Evolutionary conservation across 2,329 filamentous ascomycete species (phyloP).

Genomic region (Eutypa lata): DNA sequence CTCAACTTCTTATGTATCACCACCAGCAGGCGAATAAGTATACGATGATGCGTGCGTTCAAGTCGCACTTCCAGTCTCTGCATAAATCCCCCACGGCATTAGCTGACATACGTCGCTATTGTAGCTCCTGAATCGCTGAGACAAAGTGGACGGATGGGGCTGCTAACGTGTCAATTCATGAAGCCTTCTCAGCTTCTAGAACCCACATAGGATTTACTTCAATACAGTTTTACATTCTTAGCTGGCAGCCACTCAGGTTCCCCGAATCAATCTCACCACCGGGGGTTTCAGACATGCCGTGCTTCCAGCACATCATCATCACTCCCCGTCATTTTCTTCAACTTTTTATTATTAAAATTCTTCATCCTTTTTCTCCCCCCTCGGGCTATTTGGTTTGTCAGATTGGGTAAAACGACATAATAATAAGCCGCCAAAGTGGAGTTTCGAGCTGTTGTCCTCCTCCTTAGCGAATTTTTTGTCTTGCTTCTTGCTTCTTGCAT

Average conservation of each 20-base stretch:
- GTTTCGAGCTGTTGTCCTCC: too few relatives aligned
- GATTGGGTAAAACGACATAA: too few relatives aligned
- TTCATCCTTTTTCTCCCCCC: too few relatives aligned
- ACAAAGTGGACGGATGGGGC: neutral
- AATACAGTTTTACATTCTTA: neutral
- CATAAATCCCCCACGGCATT: neutral
- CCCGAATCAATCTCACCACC: neutral
- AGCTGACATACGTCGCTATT: neutral
- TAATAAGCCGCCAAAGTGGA: too few relatives aligned
- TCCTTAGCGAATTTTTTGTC: too few relatives aligned
- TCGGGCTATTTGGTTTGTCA: too few relatives aligned
- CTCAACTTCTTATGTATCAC: neutral
- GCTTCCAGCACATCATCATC: neutral
- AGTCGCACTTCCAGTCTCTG: neutral
- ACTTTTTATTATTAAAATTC: too few relatives aligned
- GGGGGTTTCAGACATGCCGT: neutral
- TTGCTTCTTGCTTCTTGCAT: too few relatives aligned
- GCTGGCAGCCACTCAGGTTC: neutral
- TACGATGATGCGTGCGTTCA: neutral
- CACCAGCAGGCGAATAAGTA: neutral
- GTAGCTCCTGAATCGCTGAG: neutral
- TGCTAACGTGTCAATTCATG: neutral
- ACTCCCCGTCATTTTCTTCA: too few relatives aligned
- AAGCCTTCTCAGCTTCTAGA: neutral
- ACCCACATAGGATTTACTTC: neutral